phyloP scores from a whole-genome alignment of 805 yeast species.

The Candida sanyiensis region DNA sequence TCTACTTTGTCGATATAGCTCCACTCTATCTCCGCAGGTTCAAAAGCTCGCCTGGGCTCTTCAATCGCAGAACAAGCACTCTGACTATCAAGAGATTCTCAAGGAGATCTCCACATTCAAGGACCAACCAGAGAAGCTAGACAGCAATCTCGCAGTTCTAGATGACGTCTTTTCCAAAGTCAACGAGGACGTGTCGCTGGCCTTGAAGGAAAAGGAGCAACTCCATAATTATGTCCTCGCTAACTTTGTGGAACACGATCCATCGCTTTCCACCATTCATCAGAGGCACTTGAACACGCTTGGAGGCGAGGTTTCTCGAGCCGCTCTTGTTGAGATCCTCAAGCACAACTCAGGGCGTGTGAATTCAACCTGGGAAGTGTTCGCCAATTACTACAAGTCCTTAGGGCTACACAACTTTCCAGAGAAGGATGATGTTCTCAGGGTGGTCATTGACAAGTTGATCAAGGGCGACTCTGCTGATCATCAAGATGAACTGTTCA shows the following conservation, averaged over 20 bases:
- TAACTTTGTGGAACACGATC: constrained; percentile 26
- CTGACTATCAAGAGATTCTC: constrained; percentile 1
- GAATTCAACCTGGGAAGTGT: constrained; percentile 42
- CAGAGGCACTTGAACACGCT: constrained; percentile 23
- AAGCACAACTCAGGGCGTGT: constrained; percentile 49
- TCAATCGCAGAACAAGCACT: constrained; percentile 1
- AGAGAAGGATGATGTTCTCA: constrained; percentile 24
- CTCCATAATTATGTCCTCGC: constrained; percentile 19
- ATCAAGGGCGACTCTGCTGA: constrained; percentile 9
- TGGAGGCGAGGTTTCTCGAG: constrained; percentile 18
- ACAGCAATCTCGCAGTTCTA: not conserved
- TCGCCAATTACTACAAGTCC: constrained; percentile 25
- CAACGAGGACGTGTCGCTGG: constrained; percentile 1
- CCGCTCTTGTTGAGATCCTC: constrained; percentile 31
- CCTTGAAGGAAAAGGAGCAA: constrained; percentile 5
- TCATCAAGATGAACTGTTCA: constrained; percentile 11
- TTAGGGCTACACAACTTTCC: constrained; percentile 7
- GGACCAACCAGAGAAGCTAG: not conserved
- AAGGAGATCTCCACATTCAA: not conserved
- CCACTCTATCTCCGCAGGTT: constrained; percentile 1
- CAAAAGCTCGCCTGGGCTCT: not conserved
- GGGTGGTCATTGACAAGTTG: constrained; percentile 28
- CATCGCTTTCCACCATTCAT: constrained; percentile 28
- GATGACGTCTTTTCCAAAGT: constrained; percentile 9
- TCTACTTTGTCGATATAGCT: not conserved